Evolutionary conservation across 2,329 filamentous ascomycete species (phyloP).

Genomic region (Monosporascus sp.): DNA sequence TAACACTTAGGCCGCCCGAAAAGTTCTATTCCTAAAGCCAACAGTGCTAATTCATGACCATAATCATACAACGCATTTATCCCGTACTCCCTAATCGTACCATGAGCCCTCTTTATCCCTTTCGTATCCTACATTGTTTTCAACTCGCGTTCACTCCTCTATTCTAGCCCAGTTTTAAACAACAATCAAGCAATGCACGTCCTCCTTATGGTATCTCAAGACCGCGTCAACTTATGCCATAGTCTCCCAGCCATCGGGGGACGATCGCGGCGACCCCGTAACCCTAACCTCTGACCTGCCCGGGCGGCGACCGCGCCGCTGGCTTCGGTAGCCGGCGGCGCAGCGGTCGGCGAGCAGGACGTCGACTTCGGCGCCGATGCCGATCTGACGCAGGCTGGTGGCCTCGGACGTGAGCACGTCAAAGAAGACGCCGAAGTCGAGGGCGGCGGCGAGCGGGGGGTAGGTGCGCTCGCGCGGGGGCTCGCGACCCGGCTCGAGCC

Average conservation of each 20-base stretch:
- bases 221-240: neutral
- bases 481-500: neutral
- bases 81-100: no score
- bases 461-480: constrained; percentile 4
- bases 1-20: no score
- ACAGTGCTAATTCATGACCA: no score
- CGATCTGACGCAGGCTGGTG: neutral
- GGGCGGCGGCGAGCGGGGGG: neutral
- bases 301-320: neutral
- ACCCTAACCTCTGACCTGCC: no score
- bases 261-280: neutral
- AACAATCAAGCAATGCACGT: no score
- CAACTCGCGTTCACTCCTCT: no score
- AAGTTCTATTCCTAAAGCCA: no score
- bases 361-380: neutral
- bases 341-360: neutral
- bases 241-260: neutral
- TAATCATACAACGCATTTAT: no score
- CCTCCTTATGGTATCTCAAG: no score
- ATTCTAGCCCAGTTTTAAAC: no score
- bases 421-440: neutral
- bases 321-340: neutral
- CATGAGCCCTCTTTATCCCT: no score
- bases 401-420: neutral
- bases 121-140: no score